Base-by-base conservation (phyloP, 176 grass and related monocot genomes). In the Juncus effusus region DNA sequence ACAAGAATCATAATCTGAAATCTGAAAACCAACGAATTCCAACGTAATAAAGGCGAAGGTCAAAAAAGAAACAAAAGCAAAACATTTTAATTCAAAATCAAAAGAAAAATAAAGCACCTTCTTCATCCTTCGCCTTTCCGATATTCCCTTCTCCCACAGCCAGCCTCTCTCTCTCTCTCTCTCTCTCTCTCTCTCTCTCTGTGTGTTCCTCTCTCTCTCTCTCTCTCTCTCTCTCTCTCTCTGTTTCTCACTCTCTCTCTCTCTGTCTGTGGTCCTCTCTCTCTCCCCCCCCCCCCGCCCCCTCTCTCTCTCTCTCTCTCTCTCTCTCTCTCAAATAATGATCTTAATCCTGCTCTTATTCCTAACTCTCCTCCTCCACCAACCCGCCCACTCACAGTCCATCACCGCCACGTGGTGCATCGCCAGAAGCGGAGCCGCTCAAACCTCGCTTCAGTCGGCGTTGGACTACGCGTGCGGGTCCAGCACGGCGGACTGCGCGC, bases 391-490 rank as follows among this genome's bases (percentile, higher is more conserved):
- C 5, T 13, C 13, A 9, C 9, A 13, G 14, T 5, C 13, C 14
- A 1, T 8, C 4, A 53, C 38, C 12, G 68, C 69, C 1, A 45
- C 54, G 56, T 86, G 77, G 82, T 85, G 82, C 60, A 69, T 65
- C 59, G 74, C 65, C 3, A 81, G 55, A 35, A 75, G 77, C 5
- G 64, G 13, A 1, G 59, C 40, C 13, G 69, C 60, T 2, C 76
- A 85, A 40, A 15, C 39, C 2, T 42, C 39, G 6, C 47, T 79
- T 4, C 54, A 80, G 60, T 12, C 53, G n/a, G 82, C 77, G 53
- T 37, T 85, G 16, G 73, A 85, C 63, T 85, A 56, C 4, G 72
- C 77, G 0, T 85, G 41, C 3, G 59, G 72, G 2, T 7, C 57
- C 3, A 41, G 72, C 9, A 16, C 38, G 45, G 72, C 72, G 15